Base-by-base conservation (phyloP, 176 grass and related monocot genomes). In the Bolboschoenus planiculmis region DNA sequence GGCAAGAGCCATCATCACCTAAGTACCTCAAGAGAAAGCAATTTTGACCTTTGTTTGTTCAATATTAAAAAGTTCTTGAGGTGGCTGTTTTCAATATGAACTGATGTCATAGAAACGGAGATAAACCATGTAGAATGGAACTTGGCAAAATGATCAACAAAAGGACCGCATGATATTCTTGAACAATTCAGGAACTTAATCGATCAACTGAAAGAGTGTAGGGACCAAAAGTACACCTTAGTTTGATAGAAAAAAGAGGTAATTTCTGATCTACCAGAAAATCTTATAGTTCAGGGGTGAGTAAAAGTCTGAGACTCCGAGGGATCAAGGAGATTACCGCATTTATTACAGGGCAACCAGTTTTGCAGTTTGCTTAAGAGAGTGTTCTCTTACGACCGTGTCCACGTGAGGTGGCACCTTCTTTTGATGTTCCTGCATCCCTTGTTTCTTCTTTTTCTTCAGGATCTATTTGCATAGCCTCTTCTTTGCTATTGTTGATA, bases 351-450 rank as follows among this genome's bases (percentile, higher is more conserved):
- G 24, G 27, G 15, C 27, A 31, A 40, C 34, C 15, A 30, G 24
- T 82, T 21, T 82, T 37, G 20, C 24, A 58, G 11, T 8, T 64
- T 37, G 20, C 56, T 62, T 30, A 82, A 65, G 58, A 75, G 55
- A 75, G 81, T 57, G 78, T 57, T 65, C 78, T 90, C 83, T 88
- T 93, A 76, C 39, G 50, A 9, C 84, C 81, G 48, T 47, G 84
- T 10, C 65, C 78, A 30, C 47, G 26, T 2, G 80, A 85, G n/a
- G 85, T 90, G 34, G 62, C 10, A 1, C 67, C 77, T 63, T 86
- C 86, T 78, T 88, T 85, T n/a, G 88, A 86, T 60, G 87, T 85
- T 31, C 77, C 82, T 16, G 76, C 85, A 71, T 27, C n/a, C 33
- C 36, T 82, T 65, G 43, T 10, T 65, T 65, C 57, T 46, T 60